These are phyloP conservation scores for Pterulicium gracile DNA, from an alignment of 1,284 basidiomycete genomes.

Conservation along the genomic window DNA sequence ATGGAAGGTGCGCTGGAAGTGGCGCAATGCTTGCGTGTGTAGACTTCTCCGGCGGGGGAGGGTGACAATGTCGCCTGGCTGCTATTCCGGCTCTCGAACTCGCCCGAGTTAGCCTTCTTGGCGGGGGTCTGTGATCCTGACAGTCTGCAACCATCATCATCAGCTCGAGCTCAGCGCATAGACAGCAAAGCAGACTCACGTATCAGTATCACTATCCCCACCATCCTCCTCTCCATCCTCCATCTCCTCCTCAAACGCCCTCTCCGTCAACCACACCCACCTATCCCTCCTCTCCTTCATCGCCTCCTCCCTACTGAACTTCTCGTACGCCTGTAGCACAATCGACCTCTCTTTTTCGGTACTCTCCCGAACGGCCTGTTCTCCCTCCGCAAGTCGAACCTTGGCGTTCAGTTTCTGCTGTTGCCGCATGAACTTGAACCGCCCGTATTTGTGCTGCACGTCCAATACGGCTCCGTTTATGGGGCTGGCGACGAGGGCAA, in stretches of 20 bases:
- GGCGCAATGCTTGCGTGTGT: too few species aligned
- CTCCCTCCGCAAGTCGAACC: slow-evolving; percentile 27
- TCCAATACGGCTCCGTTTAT: slow-evolving; percentile 30
- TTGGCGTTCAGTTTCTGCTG: slow-evolving; percentile 11
- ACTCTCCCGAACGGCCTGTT: slow-evolving; percentile 22
- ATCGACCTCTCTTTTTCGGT: slow-evolving; percentile 20
- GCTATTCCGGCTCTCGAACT: too few species aligned
- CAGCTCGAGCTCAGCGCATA: too few species aligned
- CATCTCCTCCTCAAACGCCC: slow-evolving; percentile 8
- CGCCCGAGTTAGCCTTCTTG: too few species aligned
- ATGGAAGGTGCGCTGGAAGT: too few species aligned
- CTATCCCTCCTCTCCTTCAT: slow-evolving; percentile 22
- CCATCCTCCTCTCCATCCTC: not conserved
- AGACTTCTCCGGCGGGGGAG: too few species aligned
- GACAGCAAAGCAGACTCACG: too few species aligned
- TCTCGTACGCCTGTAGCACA: slow-evolving; percentile 28
- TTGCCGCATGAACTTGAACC: slow-evolving; percentile 19
- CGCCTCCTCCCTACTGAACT: slow-evolving; percentile 16
- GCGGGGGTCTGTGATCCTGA: too few species aligned
- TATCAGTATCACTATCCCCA: too few species aligned
- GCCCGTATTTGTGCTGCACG: too few species aligned
- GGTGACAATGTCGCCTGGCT: too few species aligned
- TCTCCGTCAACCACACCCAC: slow-evolving; percentile 12
- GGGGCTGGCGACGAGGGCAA: slow-evolving; percentile 30
- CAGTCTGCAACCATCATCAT: too few species aligned